Evolutionary conservation across 2,329 filamentous ascomycete genomes (phyloP).

Genomic region (Fusarium napiforme): DNA sequence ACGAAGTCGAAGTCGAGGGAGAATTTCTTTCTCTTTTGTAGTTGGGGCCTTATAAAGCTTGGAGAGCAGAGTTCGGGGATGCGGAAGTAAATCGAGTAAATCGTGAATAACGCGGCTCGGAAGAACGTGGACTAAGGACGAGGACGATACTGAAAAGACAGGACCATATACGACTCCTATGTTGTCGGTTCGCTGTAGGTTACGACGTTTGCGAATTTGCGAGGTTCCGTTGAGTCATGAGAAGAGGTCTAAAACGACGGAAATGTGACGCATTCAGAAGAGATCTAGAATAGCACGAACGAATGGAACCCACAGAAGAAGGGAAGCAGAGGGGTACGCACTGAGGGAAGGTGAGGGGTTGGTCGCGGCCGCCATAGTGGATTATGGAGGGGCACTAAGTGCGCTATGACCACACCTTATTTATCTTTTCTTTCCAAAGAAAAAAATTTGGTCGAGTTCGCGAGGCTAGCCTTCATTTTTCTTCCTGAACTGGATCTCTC

Average conservation of each 20-base stretch:
- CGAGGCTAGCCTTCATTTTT: constrained; percentile 48
- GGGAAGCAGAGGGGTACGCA: constrained; percentile 22
- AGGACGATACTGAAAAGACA: constrained; percentile 6
- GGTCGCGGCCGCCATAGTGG: constrained; percentile 30
- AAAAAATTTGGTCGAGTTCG: constrained; percentile 49
- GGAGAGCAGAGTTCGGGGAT: constrained; percentile 16
- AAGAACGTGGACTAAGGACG: not conserved
- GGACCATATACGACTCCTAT: not conserved
- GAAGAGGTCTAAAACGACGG: constrained; percentile 1
- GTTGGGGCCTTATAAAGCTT: not conserved
- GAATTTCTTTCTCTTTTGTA: not conserved
- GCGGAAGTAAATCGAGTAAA: constrained; percentile 26
- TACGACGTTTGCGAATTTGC: constrained; percentile 4
- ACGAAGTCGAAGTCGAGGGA: not conserved
- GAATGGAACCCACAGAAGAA: not conserved
- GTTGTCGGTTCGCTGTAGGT: not conserved
- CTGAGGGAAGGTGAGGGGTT: constrained; percentile 28
- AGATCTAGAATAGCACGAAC: constrained; percentile 23
- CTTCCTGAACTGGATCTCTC: constrained; percentile 39
- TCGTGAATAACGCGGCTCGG: constrained; percentile 8
- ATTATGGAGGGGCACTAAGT: constrained; percentile 47
- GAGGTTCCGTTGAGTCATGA: constrained; percentile 11
- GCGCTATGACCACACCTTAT: constrained; percentile 51
- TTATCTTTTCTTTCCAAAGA: constrained; percentile 33
- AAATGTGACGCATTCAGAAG: constrained; percentile 36